Base-by-base conservation (phyloP, 352 stramenopile genomes). In the Stramenopiles sp. region DNA sequence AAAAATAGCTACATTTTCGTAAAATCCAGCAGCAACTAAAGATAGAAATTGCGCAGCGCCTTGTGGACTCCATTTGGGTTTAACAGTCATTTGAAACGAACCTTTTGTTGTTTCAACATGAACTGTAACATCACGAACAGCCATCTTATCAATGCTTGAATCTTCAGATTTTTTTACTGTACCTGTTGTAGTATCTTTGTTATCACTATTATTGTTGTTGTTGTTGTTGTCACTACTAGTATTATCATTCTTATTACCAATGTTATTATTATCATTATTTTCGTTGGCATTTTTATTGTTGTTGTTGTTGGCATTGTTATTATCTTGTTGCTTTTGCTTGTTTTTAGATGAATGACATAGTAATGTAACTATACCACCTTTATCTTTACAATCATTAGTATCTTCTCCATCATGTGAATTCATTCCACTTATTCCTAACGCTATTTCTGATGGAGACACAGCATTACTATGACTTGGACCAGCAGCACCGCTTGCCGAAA, bases 21-120 rank as follows among this genome's bases (percentile, higher is more conserved):
- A 76, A 33, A 76, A 76, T 33, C 13, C 65, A 33, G 4, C 7
- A 13, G 30, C 31, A 1, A 89, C 84, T 1, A 91, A 79, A 32
- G 85, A 69, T 53, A 85, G 30, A 79, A 91, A 90, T 20, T 84
- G 81, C 63, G 81, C 43, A 0, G 84, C 86, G 1, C 86, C 87
- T 31, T 86, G 53, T 4, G 87, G 87, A 78, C 85, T 83, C 85
- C 86, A 89, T 30, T 82, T 74, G 1, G 84, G 84, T 79, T 86
- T 78, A n/a, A 88, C 73, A 31, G 78, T 86, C 27, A 84, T 83
- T 6, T 74, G 38, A 43, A 85, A 76, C 30, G 4, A 33, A 7
- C 65, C 65, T 76, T 31, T 33, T 4, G 65, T 76, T 33, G 65
- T 76, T 53, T 53, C 38, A 13, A 53, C 38, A 4, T 53, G 4